phyloP scores from a whole-genome alignment of 2,329 filamentous ascomycete genomes.

The Epichloe baconii region DNA sequence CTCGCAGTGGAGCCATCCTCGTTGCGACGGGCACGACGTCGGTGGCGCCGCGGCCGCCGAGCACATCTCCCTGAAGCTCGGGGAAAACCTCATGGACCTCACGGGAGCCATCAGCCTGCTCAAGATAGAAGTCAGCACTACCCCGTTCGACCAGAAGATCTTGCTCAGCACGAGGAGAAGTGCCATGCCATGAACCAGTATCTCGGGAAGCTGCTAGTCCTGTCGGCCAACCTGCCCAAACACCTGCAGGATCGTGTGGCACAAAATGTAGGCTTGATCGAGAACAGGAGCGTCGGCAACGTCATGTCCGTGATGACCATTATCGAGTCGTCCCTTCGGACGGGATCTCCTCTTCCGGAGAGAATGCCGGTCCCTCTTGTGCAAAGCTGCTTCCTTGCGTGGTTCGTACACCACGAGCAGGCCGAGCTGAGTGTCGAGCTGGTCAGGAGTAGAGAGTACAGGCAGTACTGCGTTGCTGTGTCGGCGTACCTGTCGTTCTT shows the following conservation, averaged over 20 bases:
- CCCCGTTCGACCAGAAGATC: slow-evolving; percentile 18
- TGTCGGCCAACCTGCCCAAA: slow-evolving; percentile 24
- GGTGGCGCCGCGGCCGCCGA: slow-evolving; percentile 14
- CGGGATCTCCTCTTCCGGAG: slow-evolving; percentile 33
- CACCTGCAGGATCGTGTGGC: slow-evolving; percentile 27
- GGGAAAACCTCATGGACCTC: slow-evolving; percentile 16
- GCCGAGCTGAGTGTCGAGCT: slow-evolving; percentile 19
- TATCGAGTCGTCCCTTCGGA: slow-evolving; percentile 32
- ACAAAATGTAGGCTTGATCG: slow-evolving; percentile 24
- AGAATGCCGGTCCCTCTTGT: slow-evolving; percentile 33
- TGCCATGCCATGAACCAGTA: slow-evolving; percentile 22
- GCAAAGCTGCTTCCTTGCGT: slow-evolving; percentile 19
- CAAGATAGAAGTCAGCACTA: slow-evolving; percentile 17
- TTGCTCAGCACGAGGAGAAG: slow-evolving; percentile 18
- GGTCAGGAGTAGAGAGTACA: slow-evolving; percentile 28
- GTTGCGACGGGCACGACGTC: slow-evolving; percentile 15
- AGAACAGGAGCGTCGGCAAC: slow-evolving; percentile 32
- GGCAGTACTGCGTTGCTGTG: slow-evolving; percentile 32
- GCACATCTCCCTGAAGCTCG: slow-evolving; percentile 17
- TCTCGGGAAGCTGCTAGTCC: slow-evolving; percentile 16
- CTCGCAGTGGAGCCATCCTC: slow-evolving; percentile 27
- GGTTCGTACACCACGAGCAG: slow-evolving; percentile 9
- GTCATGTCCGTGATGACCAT: slow-evolving; percentile 36
- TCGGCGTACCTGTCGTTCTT: slow-evolving; percentile 31
- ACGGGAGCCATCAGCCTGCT: slow-evolving; percentile 15